Evolutionary conservation across 768 basidiomycete genomes (phyloP).

Genomic region (Neoboletus magnificus): DNA sequence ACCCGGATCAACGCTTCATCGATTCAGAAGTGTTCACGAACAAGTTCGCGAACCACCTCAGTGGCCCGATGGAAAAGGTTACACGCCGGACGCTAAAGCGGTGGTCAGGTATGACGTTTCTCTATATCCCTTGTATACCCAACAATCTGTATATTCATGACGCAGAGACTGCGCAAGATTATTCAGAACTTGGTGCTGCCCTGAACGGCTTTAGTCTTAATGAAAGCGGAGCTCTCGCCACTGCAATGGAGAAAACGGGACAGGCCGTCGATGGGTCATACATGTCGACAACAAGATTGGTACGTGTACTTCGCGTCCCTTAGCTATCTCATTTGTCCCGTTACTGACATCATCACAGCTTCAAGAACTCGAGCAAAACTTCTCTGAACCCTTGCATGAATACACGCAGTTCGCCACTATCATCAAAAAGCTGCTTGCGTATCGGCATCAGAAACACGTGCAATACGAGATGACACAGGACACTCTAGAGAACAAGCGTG

Average conservation of each 20-base stretch:
- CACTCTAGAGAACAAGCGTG: slow-evolving; percentile 76
- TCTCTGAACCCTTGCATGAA: slow-evolving; percentile 94
- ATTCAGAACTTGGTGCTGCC: slow-evolving; percentile 86
- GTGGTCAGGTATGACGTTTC: slow-evolving; percentile 72
- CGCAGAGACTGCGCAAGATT: slow-evolving; percentile 78
- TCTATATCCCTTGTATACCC: slow-evolving; percentile 1
- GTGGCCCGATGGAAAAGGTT: slow-evolving; percentile 94
- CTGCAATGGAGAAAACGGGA: slow-evolving; percentile 92
- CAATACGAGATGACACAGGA: slow-evolving; percentile 98
- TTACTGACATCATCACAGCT: slow-evolving; percentile 48
- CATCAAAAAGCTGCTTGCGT: slow-evolving; percentile 90
- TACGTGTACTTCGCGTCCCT: slow-evolving; percentile 35
- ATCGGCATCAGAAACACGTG: slow-evolving; percentile 96
- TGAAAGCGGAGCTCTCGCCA: slow-evolving; percentile 68
- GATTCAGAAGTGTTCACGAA: slow-evolving; percentile 96
- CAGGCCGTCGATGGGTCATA: slow-evolving; percentile 95
- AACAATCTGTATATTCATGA: slow-evolving; percentile 2
- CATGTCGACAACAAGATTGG: slow-evolving; percentile 86
- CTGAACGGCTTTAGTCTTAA: slow-evolving; percentile 93
- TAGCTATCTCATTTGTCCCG: slow-evolving; percentile 1
- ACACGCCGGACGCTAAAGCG: slow-evolving; percentile 88
- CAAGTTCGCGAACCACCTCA: slow-evolving; percentile 91
- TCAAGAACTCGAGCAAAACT: slow-evolving; percentile 91
- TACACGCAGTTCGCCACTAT: slow-evolving; percentile 93
- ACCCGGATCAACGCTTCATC: slow-evolving; percentile 92